Percentiles rank a stretch among this genome's conserved stretches.
These are phyloP conservation scores for Pseudogymnoascus sp. DNA, from an alignment of 2,329 filamentous ascomycete genomes.

Conservation along the genomic window DNA sequence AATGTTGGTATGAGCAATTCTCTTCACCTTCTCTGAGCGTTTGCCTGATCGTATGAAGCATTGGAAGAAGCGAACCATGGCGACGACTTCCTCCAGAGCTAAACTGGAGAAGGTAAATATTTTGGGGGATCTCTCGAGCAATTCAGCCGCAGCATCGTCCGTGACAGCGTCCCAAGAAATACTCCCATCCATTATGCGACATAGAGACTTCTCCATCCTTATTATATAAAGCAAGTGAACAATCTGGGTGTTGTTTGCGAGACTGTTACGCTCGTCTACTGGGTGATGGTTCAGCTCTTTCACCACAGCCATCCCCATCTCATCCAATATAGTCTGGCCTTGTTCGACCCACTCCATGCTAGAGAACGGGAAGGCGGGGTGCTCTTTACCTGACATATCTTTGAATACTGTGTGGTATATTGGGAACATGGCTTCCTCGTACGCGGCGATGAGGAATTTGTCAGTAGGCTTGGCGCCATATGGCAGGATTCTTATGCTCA, in stretches of 20 bases:
- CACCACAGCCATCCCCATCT: constrained; percentile 26
- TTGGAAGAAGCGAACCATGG: not conserved
- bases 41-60: not conserved
- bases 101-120: not conserved
- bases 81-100: not conserved
- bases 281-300: constrained; percentile 14
- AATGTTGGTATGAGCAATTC: not conserved
- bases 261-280: constrained; percentile 1
- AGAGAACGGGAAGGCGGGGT: not conserved
- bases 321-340: constrained; percentile 33
- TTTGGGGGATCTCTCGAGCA: not conserved
- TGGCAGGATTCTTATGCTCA: not conserved
- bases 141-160: not conserved
- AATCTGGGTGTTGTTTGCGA: not conserved
- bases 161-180: not conserved
- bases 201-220: not conserved
- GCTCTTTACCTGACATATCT: not conserved
- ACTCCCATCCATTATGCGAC: not conserved
- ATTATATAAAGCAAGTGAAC: not conserved
- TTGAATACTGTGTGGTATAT: constrained; percentile 14
- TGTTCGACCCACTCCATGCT: not conserved
- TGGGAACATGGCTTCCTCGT: constrained; percentile 28
- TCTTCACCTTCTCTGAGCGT: constrained; percentile 3
- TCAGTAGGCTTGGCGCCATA: constrained; percentile 5
- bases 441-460: constrained; percentile 22